phyloP scores from a whole-genome alignment of 129 eudicot genomes.

The Artemisia argyi region DNA sequence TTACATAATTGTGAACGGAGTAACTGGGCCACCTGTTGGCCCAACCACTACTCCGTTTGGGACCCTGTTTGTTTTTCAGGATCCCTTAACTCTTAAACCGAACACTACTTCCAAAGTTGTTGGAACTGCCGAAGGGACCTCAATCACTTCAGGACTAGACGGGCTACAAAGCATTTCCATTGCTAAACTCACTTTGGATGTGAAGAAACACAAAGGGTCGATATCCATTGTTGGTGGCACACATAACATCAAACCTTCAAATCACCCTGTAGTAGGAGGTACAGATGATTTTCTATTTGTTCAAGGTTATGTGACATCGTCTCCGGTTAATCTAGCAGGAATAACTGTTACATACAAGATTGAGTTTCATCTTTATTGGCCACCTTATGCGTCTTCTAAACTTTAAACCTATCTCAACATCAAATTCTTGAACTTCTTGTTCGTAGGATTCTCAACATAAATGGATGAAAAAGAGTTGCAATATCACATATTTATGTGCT shows the following conservation, averaged over 20 bases:
- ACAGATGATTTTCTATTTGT: conserved; percentile 57
- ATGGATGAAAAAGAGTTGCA: conserved; percentile 8
- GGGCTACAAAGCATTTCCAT: conserved; percentile 53
- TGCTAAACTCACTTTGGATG: conserved; percentile 35
- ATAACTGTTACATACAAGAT: conserved; percentile 46
- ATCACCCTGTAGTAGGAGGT: conserved; percentile 62
- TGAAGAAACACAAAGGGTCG: conserved; percentile 53
- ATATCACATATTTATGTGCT: not conserved
- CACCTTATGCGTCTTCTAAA: conserved; percentile 47
- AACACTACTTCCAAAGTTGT: conserved; percentile 37
- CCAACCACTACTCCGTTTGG: conserved; percentile 58
- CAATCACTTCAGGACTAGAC: conserved; percentile 50
- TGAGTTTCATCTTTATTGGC: conserved; percentile 61
- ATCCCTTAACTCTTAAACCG: conserved; percentile 50
- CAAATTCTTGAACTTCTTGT: conserved; percentile 16
- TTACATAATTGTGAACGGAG: conserved; percentile 42
- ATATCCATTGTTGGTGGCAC: conserved; percentile 46
- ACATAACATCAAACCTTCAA: conserved; percentile 46
- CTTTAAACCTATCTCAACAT: conserved; percentile 9
- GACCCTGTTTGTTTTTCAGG: conserved; percentile 46
- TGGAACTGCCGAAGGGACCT: conserved; percentile 44
- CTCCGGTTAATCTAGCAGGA: conserved; percentile 47
- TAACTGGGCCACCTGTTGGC: conserved; percentile 40
- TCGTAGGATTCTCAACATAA: not conserved
- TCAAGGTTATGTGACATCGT: conserved; percentile 59